These are phyloP conservation scores for Citrus mangshanensis DNA, from an alignment of 345 rosid genomes.

Conservation along the genomic window DNA sequence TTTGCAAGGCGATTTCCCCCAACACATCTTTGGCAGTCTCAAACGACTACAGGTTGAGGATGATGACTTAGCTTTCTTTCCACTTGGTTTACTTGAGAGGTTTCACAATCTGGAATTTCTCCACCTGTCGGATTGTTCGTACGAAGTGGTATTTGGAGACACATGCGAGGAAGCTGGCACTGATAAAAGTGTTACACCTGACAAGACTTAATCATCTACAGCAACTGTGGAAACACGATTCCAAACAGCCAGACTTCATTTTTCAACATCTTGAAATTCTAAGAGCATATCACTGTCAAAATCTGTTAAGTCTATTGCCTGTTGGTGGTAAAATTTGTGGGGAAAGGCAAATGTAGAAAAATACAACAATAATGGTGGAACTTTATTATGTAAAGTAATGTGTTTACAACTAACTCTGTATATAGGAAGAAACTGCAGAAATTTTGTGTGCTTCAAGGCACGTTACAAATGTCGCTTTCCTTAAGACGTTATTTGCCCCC, in stretches of 20 bases:
- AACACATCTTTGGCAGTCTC: background rate
- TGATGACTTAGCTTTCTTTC: background rate
- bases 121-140: background rate
- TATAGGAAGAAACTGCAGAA: too few relatives aligned
- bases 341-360: too few relatives aligned
- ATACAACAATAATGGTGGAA: too few relatives aligned
- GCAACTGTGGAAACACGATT: slow-evolving; percentile 8
- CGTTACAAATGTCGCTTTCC: too few relatives aligned
- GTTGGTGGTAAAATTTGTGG: too few relatives aligned
- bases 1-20: background rate
- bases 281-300: background rate
- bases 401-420: too few relatives aligned
- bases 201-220: fast-evolving
- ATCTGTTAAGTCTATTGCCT: background rate
- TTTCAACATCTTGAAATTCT: slow-evolving; percentile 10
- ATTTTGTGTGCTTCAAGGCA: too few relatives aligned
- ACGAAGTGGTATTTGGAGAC: slow-evolving; percentile 5
- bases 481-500: too few relatives aligned
- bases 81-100: background rate
- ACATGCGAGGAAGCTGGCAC: background rate
- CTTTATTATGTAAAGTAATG: too few relatives aligned
- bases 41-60: background rate
- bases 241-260: too few relatives aligned
- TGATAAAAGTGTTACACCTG: background rate
- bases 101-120: slow-evolving; percentile 14